phyloP scores from a whole-genome alignment of 208 protist species.

The Acanthamoeba royreba region DNA sequence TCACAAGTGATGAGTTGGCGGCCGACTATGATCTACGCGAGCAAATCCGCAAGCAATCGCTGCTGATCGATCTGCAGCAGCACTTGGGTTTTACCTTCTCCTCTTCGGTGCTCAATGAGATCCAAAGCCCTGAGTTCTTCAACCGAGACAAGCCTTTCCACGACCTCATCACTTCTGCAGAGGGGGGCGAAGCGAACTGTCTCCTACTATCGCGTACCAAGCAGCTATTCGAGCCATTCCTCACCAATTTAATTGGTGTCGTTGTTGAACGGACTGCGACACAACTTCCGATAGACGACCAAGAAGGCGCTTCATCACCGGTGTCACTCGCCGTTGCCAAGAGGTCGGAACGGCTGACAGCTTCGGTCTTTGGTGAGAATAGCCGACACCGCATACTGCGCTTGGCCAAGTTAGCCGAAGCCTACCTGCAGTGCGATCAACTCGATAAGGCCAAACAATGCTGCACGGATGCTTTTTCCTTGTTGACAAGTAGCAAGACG shows the following conservation, averaged over 20 bases:
- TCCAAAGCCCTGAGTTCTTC: neutral
- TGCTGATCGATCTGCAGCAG: neutral
- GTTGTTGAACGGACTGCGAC: neutral
- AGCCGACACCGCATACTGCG: neutral
- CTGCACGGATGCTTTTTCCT: neutral
- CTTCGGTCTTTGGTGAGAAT: neutral
- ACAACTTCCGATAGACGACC: neutral
- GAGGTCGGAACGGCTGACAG: neutral
- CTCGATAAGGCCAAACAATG: neutral
- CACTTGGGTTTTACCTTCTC: neutral
- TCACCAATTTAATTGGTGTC: neutral
- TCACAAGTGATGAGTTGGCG: neutral
- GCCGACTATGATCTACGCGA: neutral
- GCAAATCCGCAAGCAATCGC: neutral
- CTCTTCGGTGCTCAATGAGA: neutral
- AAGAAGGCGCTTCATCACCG: neutral
- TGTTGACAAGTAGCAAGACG: neutral
- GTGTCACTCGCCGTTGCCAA: neutral
- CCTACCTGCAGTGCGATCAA: neutral
- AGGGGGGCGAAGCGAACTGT: neutral
- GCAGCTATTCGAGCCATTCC: neutral
- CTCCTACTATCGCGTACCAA: neutral
- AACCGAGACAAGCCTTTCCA: neutral
- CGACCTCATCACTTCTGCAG: neutral
- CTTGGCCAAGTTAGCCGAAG: neutral